A percentile compares a stretch with the other conserved stretches of the same genome.
Conservation (phyloP, 2,329 filamentous ascomycete genomes). For the Phoma sp. region DNA sequence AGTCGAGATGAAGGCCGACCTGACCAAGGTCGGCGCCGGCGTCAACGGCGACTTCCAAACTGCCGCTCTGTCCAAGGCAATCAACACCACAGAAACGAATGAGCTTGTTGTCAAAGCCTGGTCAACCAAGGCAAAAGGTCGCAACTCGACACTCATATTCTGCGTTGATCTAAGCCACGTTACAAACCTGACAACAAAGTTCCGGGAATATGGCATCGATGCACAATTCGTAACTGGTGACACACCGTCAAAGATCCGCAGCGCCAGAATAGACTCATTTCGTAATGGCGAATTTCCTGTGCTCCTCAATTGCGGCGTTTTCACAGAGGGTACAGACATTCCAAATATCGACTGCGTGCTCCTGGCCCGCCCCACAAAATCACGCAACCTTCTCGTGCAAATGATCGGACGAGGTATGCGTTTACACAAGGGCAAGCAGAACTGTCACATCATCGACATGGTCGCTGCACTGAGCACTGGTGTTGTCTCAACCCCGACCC, state of each 20-base stretch:
- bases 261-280: constrained; percentile 77
- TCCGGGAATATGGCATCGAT: constrained; percentile 79
- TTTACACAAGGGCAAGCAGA: constrained; percentile 77
- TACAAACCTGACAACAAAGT: constrained; percentile 73
- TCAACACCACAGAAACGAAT: constrained; percentile 85
- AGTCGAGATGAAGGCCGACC: constrained; percentile 80
- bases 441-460: constrained; percentile 97
- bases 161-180: constrained; percentile 92
- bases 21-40: constrained; percentile 72
- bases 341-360: constrained; percentile 96
- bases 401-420: constrained; percentile 98
- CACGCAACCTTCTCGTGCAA: constrained; percentile 91
- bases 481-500: constrained; percentile 86
- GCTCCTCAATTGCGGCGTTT: constrained; percentile 92
- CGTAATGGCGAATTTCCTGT: constrained; percentile 80
- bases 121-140: constrained; percentile 74
- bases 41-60: constrained; percentile 80
- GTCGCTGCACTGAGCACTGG: constrained; percentile 84
- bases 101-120: constrained; percentile 86
- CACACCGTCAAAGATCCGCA: constrained; percentile 73
- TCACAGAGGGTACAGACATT: constrained; percentile 97
- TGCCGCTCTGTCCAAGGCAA: constrained; percentile 76
- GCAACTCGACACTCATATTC: constrained; percentile 90
- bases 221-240: constrained; percentile 87
- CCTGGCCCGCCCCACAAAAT: constrained; percentile 85